Evolutionary conservation across 2,329 filamentous ascomycete genomes (phyloP), one percentile per base, ranked within the genome.

Genomic region (Eurotiales sp.): DNA sequence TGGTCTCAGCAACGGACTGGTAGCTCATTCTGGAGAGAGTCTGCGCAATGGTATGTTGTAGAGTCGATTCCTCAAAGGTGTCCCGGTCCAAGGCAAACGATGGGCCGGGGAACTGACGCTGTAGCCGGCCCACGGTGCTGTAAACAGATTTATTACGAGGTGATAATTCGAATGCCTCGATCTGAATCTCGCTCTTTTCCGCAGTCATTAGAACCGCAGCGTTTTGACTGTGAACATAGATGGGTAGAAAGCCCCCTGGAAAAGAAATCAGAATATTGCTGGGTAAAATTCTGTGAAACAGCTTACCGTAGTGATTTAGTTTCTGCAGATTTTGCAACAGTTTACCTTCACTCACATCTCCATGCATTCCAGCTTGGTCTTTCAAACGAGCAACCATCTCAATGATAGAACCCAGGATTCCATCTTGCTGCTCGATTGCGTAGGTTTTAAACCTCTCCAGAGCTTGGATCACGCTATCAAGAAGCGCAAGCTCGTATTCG

Each of bases 151-250:
- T 48, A 34, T 72, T 74, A 0, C 51, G 55, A 2, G 77, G 69
- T 0, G 75, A 75, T 0, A 77, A 60, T 54, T 80, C 77, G 37
- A 79, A 80, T 1, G 65, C 61, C 54, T 79, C 73, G 2, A 74
- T 17, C 15, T 61, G 50, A 10, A 59, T 49, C 2, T 11, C 21
- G 8, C 49, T 48, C 8, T 54, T 46, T 1, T 32, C 25, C 15
- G 43, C 64, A 3, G 67, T 66, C 21, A 78, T 57, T 3, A 80
- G 52, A 0, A 80, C 47, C 0, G 66, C 74, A 1, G 76, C 72
- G 58, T 80, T 81, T 52, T 80, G 76, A 3, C 58, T 63, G 19
- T 61, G 62, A 36, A 78, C 63, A 44, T 77, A 64, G 3, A 79
- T 58, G 0, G 70, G 66, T 4, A 77, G 44, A 5, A 61, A 27